These are phyloP conservation scores for Verticillium nonalfalfae DNA, from an alignment of 2,329 filamentous ascomycete genomes.

Conservation along the genomic window DNA sequence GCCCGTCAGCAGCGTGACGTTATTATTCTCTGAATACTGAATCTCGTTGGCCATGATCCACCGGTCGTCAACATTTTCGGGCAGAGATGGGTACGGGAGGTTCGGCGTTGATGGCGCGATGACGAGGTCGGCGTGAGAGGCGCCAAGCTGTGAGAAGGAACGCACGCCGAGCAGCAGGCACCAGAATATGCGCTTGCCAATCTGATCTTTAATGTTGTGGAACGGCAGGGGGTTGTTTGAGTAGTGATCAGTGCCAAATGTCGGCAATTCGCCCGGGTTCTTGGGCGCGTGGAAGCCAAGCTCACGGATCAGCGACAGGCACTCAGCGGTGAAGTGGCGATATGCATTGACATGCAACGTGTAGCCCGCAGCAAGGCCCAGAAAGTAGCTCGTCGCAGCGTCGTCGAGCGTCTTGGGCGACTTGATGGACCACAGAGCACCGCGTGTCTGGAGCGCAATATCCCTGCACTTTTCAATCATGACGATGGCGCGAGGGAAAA, in stretches of 20 bases:
- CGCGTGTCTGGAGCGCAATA: constrained; percentile 62
- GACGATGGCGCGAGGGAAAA: constrained; percentile 63
- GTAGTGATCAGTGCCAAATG: constrained; percentile 31
- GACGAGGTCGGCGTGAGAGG: constrained; percentile 62
- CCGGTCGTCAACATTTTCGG: constrained; percentile 77
- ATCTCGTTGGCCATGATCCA: constrained; percentile 69
- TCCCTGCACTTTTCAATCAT: constrained; percentile 66
- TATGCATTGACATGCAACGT: constrained; percentile 62
- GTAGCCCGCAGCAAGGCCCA: constrained; percentile 61
- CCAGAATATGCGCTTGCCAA: constrained; percentile 79
- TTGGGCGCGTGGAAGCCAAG: constrained; percentile 57
- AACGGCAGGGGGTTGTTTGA: constrained; percentile 40
- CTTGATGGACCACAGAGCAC: constrained; percentile 42
- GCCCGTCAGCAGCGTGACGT: constrained; percentile 65
- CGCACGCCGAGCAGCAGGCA: constrained; percentile 69
- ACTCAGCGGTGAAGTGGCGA: constrained; percentile 67
- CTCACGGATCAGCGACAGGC: constrained; percentile 61
- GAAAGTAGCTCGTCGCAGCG: constrained; percentile 69
- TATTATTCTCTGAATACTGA: constrained; percentile 60
- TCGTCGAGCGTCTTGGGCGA: constrained; percentile 44
- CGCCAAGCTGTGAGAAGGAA: constrained; percentile 70
- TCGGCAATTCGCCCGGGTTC: constrained; percentile 29
- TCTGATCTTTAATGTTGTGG: constrained; percentile 66
- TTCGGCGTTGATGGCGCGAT: constrained; percentile 71
- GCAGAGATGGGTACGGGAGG: constrained; percentile 72